Percentiles rank a stretch among this genome's conserved stretches.
Evolutionary conservation across 2,329 filamentous ascomycete species (phyloP).

Genomic region (Xylaria sp.): DNA sequence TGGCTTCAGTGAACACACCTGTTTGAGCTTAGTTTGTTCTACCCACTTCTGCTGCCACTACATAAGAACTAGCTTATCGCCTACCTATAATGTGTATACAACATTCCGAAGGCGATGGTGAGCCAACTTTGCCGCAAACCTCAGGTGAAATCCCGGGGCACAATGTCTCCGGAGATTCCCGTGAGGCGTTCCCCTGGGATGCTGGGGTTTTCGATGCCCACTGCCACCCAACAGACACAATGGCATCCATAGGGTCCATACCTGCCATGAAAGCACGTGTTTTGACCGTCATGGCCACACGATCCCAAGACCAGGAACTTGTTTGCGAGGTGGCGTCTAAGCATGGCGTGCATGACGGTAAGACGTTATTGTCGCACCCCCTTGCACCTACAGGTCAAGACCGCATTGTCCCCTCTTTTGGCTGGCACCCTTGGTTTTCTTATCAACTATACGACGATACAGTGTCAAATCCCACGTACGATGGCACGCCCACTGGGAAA

Average conservation of each 20-base stretch:
- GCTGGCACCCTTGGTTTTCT: conserved; percentile 90
- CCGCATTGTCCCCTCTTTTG: conserved; percentile 76
- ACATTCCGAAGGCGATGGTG: conserved; percentile 35
- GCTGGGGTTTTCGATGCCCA: conserved; percentile 80
- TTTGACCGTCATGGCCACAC: conserved; percentile 81
- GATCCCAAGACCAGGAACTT: conserved; percentile 78
- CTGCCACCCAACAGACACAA: conserved; percentile 85
- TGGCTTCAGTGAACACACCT: background rate
- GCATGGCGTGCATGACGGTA: conserved; percentile 58
- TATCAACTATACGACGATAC: conserved; percentile 76
- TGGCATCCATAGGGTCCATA: conserved; percentile 68
- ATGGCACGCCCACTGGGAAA: conserved; percentile 54
- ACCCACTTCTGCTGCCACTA: background rate
- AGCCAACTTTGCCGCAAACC: conserved; percentile 22
- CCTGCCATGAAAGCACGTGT: conserved; percentile 71
- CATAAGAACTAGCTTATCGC: background rate
- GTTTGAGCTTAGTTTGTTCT: conserved; percentile 7
- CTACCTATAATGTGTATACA: conserved; percentile 43
- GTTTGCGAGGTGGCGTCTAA: conserved; percentile 69
- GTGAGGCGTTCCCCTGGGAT: conserved; percentile 71
- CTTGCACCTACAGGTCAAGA: conserved; percentile 42
- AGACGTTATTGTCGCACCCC: conserved; percentile 35
- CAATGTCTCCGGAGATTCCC: conserved; percentile 9
- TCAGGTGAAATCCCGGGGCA: conserved; percentile 24
- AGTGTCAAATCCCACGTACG: conserved; percentile 52